Conservation (phyloP, 306 rosid genomes). For the Corylus avellana region DNA sequence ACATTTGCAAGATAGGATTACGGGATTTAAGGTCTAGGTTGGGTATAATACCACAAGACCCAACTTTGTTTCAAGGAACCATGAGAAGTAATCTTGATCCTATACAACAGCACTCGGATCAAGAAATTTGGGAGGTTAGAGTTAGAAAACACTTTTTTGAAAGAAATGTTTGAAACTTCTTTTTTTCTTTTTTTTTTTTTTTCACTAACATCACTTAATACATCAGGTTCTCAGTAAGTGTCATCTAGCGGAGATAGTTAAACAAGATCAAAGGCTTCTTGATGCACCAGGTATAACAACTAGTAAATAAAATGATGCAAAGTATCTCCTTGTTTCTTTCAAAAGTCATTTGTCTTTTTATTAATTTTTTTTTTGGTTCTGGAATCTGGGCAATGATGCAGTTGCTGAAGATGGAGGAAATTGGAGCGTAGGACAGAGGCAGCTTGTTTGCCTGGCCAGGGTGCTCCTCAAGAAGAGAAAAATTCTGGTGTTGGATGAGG, state of each 20-base stretch:
- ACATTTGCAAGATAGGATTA: constrained; percentile 66
- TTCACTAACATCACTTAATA: constrained; percentile 5
- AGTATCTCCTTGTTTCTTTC: not conserved
- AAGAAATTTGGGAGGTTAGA: constrained; percentile 78
- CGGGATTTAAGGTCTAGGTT: constrained; percentile 76
- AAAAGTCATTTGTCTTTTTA: not conserved
- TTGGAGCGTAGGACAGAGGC: constrained; percentile 98
- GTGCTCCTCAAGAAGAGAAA: constrained; percentile 71
- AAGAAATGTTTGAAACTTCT: not conserved
- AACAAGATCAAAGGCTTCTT: constrained; percentile 68
- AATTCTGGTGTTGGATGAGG: constrained; percentile 86
- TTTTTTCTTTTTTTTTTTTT: not conserved
- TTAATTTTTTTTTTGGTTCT: not conserved
- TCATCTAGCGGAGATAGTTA: constrained; percentile 63
- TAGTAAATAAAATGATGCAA: constrained; percentile 6
- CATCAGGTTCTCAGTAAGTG: constrained; percentile 77
- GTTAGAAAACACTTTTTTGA: not conserved
- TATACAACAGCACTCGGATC: constrained; percentile 56
- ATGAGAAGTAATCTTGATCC: constrained; percentile 76
- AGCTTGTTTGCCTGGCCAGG: constrained; percentile 89
- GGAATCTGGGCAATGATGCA: constrained; percentile 31
- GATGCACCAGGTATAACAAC: constrained; percentile 73
- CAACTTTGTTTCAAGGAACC: constrained; percentile 68
- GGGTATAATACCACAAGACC: constrained; percentile 80
- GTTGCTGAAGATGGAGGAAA: constrained; percentile 94